A percentile compares a stretch with the other conserved stretches of the same genome.
Conservation (phyloP, 1,284 basidiomycete genomes). For the Puccinia coronata region DNA sequence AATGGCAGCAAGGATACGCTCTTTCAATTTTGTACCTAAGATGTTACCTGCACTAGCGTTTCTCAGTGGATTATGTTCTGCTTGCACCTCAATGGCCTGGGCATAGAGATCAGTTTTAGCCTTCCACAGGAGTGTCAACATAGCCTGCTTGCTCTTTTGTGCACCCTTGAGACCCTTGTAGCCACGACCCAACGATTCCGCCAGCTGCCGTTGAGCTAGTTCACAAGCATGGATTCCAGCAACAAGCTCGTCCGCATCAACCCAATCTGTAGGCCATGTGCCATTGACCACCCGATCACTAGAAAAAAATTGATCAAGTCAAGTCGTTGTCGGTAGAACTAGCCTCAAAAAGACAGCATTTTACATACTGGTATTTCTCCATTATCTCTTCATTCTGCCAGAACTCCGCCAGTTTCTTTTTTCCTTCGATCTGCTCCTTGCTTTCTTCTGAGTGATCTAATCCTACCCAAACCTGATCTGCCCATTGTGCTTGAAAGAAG, state of each 20-base stretch:
- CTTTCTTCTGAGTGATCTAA: not conserved
- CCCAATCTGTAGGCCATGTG: not conserved
- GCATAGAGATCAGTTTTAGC: not conserved
- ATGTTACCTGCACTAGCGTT: not conserved
- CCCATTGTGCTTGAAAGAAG: slow-evolving; percentile 4
- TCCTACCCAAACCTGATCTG: not conserved
- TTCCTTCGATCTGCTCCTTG: not conserved
- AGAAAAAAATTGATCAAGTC: too few species aligned
- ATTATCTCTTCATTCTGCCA: slow-evolving; percentile 1
- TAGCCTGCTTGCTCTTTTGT: not conserved
- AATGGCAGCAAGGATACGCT: not conserved
- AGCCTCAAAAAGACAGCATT: too few species aligned
- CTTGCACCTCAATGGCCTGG: not conserved
- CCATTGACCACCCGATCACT: not conserved
- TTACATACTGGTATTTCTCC: not conserved
- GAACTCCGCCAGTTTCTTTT: not conserved
- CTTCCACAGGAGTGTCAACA: not conserved
- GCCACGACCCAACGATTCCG: not conserved
- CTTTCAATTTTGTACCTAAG: not conserved
- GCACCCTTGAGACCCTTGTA: not conserved
- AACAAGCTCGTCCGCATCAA: too few species aligned
- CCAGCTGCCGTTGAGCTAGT: not conserved
- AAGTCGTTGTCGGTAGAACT: too few species aligned
- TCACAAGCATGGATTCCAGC: too few species aligned
- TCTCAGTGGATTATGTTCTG: not conserved